A percentile compares a stretch with the other conserved stretches of the same genome.
These are phyloP conservation scores for Scenedesmus sp. DNA, from an alignment of 163 green algal species.

Conservation along the genomic window DNA sequence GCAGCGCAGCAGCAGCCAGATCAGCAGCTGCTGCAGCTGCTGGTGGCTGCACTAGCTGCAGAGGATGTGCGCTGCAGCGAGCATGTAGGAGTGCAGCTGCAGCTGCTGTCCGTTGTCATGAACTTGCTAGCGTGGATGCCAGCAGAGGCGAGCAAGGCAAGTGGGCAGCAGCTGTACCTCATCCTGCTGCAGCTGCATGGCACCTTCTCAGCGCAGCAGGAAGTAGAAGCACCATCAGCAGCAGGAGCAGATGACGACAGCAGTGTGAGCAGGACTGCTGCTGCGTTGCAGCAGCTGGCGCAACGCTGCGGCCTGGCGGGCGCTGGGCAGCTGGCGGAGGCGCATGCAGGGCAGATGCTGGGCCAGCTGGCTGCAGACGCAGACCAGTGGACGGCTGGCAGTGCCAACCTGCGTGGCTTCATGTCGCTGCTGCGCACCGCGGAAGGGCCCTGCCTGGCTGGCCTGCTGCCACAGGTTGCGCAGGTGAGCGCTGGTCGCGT, in stretches of 20 bases:
- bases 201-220: not conserved
- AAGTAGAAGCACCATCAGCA: constrained; percentile 10
- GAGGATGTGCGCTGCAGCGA: constrained; percentile 65
- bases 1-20: constrained; percentile 49
- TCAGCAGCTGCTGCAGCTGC: constrained; percentile 52
- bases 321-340: not conserved
- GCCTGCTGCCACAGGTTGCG: constrained; percentile 57
- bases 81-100: constrained; percentile 65
- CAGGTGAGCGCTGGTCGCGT: not conserved
- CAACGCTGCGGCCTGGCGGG: not conserved
- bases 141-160: not conserved
- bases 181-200: constrained; percentile 80
- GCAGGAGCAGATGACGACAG: constrained; percentile 8
- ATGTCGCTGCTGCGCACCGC: constrained; percentile 65
- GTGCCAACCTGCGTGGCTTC: constrained; percentile 55
- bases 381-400: constrained; percentile 54
- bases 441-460: constrained; percentile 52
- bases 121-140: constrained; percentile 68
- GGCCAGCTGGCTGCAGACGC: not conserved
- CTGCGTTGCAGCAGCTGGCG: constrained; percentile 37
- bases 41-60: constrained; percentile 58
- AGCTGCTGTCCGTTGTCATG: constrained; percentile 70
- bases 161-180: constrained; percentile 68
- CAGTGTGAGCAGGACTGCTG: not conserved
- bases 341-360: constrained; percentile 49